Base-by-base conservation (phyloP, 805 yeast genomes). In the Kuraishia capsulata region DNA sequence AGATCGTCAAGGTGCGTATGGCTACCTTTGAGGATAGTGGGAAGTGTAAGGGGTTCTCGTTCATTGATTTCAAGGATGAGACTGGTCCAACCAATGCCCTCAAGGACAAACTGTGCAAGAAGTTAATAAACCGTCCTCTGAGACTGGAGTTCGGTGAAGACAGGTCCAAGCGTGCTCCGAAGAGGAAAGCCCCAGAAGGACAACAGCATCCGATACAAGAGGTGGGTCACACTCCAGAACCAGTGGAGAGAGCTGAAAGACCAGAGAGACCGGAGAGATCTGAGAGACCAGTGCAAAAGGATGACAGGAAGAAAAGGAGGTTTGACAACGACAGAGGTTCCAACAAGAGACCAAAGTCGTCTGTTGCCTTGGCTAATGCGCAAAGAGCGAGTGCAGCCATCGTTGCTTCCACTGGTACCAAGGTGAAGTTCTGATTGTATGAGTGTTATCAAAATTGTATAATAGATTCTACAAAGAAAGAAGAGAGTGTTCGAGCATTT, bases 21-120 rank as follows among this genome's bases (percentile, higher is more conserved):
- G 97, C 97, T 3, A 89, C 98, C n/a, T 90, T 90, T 61, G 88
- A 92, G 61, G 98, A 90, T 56, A 66, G 83, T 37, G 97, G 97
- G 1, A 90, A 89, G 56, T 90, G 97, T 67, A 92, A 92, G 59
- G 97, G 97, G 2, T 90, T 90, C 65, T 88, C 96, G 1, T 90
- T 92, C 53, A 65, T 90, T 26, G 97, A 90, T 58, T 90, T 89
- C 62, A 73, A 67, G 44, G 80, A 78, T 46, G 85, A 81, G 45
- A 77, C 73, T 29, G 89, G 92, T 6, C 89, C 96, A 23, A 83
- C 92, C 1, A 68, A 68, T 28, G 97, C 97, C 1, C 65, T 92
- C 44, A 76, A 73, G 47, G 90, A 86, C 45, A 80, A 76, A 56
- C 50, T 71, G 25, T 77, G 84, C 48, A 73, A 73, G 51, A 74